phyloP scores from a whole-genome alignment of 441 rosid genomes.

The Syzygium syzygioides region DNA sequence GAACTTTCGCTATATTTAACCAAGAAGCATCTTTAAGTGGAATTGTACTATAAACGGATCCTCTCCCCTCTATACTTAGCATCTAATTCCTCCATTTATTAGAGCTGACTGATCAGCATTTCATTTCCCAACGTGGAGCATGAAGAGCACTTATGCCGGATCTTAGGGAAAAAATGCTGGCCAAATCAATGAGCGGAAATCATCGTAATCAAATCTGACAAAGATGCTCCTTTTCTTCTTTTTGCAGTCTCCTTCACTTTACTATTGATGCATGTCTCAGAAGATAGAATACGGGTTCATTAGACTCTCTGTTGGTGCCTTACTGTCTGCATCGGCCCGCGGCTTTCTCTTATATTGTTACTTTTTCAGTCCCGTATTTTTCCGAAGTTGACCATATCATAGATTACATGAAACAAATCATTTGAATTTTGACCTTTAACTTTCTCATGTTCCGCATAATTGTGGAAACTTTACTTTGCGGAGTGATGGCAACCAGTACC shows the following conservation, averaged over 20 bases:
- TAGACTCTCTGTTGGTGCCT: background rate
- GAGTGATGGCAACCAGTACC: background rate
- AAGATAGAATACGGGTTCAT: background rate
- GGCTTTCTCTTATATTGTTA: background rate
- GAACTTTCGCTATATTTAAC: background rate
- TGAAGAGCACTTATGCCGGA: background rate
- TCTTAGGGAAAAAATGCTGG: background rate
- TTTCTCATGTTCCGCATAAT: background rate
- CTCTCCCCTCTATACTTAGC: background rate
- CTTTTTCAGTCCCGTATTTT: background rate
- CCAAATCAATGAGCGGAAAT: background rate
- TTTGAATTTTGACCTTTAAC: background rate
- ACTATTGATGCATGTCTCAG: background rate
- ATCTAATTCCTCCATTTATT: background rate
- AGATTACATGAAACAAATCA: background rate
- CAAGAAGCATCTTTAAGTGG: background rate
- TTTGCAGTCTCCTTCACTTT: background rate
- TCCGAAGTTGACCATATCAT: background rate
- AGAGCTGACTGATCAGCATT: background rate
- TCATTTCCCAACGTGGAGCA: background rate
- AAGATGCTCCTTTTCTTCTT: background rate
- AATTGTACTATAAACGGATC: background rate
- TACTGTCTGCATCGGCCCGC: background rate
- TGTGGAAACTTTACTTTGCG: background rate
- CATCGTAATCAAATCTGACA: background rate